These are phyloP conservation scores for Trifolium subterraneum DNA, from an alignment of 306 rosid genomes.

Conservation along the genomic window DNA sequence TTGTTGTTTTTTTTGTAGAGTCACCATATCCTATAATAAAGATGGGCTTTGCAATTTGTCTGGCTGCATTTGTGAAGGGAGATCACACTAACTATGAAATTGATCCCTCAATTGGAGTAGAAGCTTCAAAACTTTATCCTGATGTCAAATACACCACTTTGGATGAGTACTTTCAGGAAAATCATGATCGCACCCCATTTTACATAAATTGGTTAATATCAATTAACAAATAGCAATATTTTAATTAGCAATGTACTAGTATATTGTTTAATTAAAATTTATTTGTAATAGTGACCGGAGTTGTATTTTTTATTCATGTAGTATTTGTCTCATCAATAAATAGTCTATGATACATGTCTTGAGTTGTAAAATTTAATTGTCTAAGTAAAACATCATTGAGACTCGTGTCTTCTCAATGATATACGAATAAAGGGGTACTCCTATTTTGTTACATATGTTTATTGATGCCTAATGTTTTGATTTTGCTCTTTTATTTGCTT, in stretches of 20 bases:
- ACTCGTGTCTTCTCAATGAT: too few relatives aligned
- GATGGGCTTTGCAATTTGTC: constrained; percentile 46
- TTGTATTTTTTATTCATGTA: too few relatives aligned
- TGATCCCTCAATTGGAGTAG: constrained; percentile 64
- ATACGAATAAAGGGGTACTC: too few relatives aligned
- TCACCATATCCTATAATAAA: constrained; percentile 10
- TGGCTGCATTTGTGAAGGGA: constrained; percentile 53
- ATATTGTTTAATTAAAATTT: not conserved
- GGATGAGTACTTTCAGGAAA: constrained; percentile 33
- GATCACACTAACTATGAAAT: constrained; percentile 64
- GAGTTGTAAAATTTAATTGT: too few relatives aligned
- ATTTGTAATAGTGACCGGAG: too few relatives aligned
- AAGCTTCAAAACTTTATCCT: constrained; percentile 67
- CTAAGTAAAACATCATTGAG: too few relatives aligned
- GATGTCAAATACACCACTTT: constrained; percentile 66
- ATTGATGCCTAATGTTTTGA: not conserved
- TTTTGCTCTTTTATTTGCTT: not conserved
- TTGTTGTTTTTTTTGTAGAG: constrained; percentile 20
- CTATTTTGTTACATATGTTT: not conserved
- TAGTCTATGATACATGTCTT: too few relatives aligned
- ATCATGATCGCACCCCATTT: constrained; percentile 17
- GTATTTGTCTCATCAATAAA: too few relatives aligned
- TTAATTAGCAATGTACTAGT: not conserved
- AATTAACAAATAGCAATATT: not conserved
- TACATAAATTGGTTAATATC: not conserved